Evolutionary conservation across 2,329 filamentous ascomycete genomes (phyloP).

Genomic region (Ambrosiella cleistominuta): DNA sequence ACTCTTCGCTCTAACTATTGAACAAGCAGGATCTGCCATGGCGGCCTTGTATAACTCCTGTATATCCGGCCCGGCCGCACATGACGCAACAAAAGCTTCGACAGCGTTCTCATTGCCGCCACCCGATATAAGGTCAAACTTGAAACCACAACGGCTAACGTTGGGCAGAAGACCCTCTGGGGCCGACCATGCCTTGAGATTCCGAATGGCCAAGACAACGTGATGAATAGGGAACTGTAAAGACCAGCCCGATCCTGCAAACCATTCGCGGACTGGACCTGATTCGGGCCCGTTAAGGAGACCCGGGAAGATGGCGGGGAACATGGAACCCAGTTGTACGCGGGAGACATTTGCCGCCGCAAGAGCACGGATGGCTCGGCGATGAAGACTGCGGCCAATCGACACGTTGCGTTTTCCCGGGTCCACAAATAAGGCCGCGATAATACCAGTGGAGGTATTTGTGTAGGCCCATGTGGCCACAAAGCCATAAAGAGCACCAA

Average conservation of each 20-base stretch:
- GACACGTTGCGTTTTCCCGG: slow-evolving; percentile 71
- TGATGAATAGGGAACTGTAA: slow-evolving; percentile 39
- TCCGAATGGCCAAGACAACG: slow-evolving; percentile 54
- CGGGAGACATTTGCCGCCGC: slow-evolving; percentile 51
- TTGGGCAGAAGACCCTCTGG: slow-evolving; percentile 61
- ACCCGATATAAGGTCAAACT: slow-evolving; percentile 71
- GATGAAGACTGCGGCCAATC: slow-evolving; percentile 78
- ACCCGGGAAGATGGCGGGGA: slow-evolving; percentile 74
- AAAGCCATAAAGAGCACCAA: slow-evolving; percentile 78
- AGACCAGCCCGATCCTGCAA: slow-evolving; percentile 81
- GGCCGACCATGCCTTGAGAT: slow-evolving; percentile 54
- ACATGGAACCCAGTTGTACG: slow-evolving; percentile 62
- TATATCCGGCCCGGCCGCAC: slow-evolving; percentile 56
- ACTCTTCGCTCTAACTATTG: slow-evolving; percentile 67
- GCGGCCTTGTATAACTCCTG: slow-evolving; percentile 65
- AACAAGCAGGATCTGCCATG: slow-evolving; percentile 54
- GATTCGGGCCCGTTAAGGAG: slow-evolving; percentile 36
- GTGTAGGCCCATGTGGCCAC: slow-evolving; percentile 60
- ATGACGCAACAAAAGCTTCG: slow-evolving; percentile 44
- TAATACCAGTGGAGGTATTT: slow-evolving; percentile 51
- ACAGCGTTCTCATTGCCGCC: slow-evolving; percentile 59
- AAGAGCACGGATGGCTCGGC: slow-evolving; percentile 62
- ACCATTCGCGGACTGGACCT: slow-evolving; percentile 52
- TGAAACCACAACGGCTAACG: slow-evolving; percentile 53
- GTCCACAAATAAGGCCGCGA: slow-evolving; percentile 81